Evolutionary conservation across 1,284 basidiomycete genomes (phyloP).

Genomic region (Pholiota adiposa): DNA sequence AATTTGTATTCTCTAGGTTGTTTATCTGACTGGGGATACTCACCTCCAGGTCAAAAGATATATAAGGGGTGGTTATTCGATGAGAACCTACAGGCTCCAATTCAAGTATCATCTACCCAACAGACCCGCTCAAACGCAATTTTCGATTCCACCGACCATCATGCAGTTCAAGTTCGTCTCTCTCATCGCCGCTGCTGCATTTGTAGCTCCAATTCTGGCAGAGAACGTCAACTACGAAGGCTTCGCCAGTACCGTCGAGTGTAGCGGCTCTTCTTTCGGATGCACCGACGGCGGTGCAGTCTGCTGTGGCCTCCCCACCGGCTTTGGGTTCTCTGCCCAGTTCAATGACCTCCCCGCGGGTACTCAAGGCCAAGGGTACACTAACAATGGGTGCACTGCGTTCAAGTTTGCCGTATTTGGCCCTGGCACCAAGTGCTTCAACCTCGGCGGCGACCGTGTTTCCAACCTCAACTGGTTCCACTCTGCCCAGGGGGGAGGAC

Average conservation of each 20-base stretch:
- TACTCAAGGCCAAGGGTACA: conserved; percentile 8
- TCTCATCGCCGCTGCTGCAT: background rate
- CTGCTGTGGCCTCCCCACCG: conserved; percentile 12
- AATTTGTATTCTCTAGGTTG: too few relatives aligned
- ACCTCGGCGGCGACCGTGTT: conserved; percentile 6
- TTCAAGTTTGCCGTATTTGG: conserved; percentile 8
- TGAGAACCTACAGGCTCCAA: background rate
- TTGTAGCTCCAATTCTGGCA: background rate
- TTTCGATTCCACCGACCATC: too few relatives aligned
- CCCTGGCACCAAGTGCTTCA: conserved; percentile 7
- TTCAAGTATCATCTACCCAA: background rate
- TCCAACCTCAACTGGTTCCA: conserved; percentile 11
- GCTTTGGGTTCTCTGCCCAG: conserved; percentile 10
- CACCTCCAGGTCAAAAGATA: background rate
- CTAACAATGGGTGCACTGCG: background rate
- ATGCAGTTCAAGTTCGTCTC: background rate
- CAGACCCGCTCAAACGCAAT: background rate
- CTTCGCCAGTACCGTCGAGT: conserved; percentile 1
- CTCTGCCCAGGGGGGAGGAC: background rate
- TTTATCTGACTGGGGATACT: too few relatives aligned
- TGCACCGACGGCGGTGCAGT: conserved; percentile 9
- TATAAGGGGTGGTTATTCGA: background rate
- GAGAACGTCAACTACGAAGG: conserved; percentile 5
- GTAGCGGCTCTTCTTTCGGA: conserved; percentile 6
- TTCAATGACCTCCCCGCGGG: conserved; percentile 11